Evolutionary conservation across 2,329 filamentous ascomycete genomes (phyloP), one percentile per base, ranked within the genome.

Genomic region (Claviceps sp.): DNA sequence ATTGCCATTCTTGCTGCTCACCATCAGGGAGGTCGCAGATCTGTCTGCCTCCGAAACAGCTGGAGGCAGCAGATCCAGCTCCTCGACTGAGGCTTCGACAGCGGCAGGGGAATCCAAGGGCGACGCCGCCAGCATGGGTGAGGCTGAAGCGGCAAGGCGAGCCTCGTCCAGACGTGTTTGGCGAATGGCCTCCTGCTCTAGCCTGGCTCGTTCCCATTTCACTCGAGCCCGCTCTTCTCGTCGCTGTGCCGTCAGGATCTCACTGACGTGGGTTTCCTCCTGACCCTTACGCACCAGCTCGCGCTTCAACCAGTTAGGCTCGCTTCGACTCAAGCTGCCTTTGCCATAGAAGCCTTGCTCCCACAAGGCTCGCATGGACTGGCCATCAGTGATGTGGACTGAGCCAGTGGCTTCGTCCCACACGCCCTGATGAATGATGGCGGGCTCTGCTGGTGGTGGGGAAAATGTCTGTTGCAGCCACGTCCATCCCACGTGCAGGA

Each of bases 301-400:
- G 56, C 86, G 77, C 57, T 86, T 86, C 49, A 95, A 68, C 93
- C 93, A 98, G 59, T 83, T 93, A 3, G 91, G 91, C 66, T 98
- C 91, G 73, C 90, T 96, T 60, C 94, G 82, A 71, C 90, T 96
- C 54, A 97, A 72, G 60, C 75, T 91, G 45, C 93, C 93, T 67
- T 96, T 96, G 47, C 94, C 94, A 67, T 91, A 98, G 69, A 98
- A 98, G 5, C 93, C 93, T 71, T 94, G 88, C 67, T 95, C 87
- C 93, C 94, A 98, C 24, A 98, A 69, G 1, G 84, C 88, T 51
- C 85, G 77, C 56, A 94, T 84, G 3, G 88, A 84, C 52, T 76
- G 74, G 26, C 81, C 73, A 65, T 96, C 85, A 18, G 81, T 88
- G 52, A 98, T 76, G 63, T 95, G 88, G 16, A 98, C 78, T 0